Evolutionary conservation across 2,329 filamentous ascomycete genomes (phyloP).

Genomic region (Neonectria coccinea): DNA sequence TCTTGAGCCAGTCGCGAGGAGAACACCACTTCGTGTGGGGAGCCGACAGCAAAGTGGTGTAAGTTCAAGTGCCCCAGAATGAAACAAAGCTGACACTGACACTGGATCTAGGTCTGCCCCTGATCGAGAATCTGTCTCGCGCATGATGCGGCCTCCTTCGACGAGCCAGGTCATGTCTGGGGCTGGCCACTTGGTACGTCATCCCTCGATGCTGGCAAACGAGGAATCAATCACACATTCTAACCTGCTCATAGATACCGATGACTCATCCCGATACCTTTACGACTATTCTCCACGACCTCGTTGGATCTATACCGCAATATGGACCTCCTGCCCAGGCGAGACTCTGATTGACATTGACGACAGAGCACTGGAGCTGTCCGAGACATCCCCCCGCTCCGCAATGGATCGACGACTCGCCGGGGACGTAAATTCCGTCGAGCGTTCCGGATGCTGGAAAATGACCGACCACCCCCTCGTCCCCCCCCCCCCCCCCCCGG

Average conservation of each 20-base stretch:
- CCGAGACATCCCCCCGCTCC: no score
- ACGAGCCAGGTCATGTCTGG: slow-evolving; percentile 17
- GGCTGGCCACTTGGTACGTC: slow-evolving; percentile 17
- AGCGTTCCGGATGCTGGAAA: slow-evolving; percentile 4
- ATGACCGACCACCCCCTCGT: not conserved
- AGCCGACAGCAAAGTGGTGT: slow-evolving; percentile 16
- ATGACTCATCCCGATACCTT: slow-evolving; percentile 18
- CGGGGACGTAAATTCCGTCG: not conserved
- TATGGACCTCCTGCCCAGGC: not conserved
- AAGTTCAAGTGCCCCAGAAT: not conserved
- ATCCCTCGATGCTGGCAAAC: not conserved
- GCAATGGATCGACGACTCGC: no score
- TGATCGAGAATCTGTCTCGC: slow-evolving; percentile 13
- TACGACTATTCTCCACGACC: not conserved
- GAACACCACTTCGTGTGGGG: slow-evolving; percentile 22
- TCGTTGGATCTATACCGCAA: not conserved
- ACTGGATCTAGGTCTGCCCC: slow-evolving; percentile 1
- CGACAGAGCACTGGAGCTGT: no score
- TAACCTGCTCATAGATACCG: slow-evolving; percentile 4
- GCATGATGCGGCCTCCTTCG: slow-evolving; percentile 7
- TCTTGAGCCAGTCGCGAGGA: slow-evolving; percentile 8
- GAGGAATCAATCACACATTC: not conserved
- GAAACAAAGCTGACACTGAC: not conserved
- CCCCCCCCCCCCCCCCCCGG: not conserved
- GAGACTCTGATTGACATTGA: not conserved